phyloP scores from a whole-genome alignment of 495 filamentous ascomycete species.

The Cercophora scortea region DNA sequence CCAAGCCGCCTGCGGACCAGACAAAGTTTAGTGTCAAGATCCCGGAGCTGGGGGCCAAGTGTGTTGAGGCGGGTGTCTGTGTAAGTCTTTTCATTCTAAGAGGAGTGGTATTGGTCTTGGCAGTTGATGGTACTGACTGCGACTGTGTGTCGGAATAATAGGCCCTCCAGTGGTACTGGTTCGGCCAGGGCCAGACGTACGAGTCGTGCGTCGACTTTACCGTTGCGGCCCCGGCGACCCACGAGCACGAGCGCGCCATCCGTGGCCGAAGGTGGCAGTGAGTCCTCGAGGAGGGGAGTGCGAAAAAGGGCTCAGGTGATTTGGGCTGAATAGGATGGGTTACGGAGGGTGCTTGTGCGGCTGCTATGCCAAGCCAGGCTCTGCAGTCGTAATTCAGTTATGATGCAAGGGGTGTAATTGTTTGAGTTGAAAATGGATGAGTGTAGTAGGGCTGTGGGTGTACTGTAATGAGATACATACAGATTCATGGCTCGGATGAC shows the following conservation, averaged over 20 bases:
- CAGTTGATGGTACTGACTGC: background rate
- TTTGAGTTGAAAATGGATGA: no score
- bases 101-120: no score
- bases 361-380: no score
- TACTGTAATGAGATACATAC: no score
- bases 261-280: slow-evolving; percentile 1
- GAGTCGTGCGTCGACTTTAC: slow-evolving; percentile 68
- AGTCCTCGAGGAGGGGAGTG: background rate
- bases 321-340: no score
- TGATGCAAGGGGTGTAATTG: no score
- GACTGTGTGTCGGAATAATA: slow-evolving; percentile 14
- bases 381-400: no score
- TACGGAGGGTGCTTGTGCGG: no score
- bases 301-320: no score
- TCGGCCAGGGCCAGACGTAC: slow-evolving; percentile 61
- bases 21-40: slow-evolving; percentile 59
- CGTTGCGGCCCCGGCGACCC: slow-evolving; percentile 18
- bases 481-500: no score
- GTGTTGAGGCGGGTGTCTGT: slow-evolving; percentile 53
- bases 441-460: no score
- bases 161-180: slow-evolving; percentile 64
- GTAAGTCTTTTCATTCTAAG: slow-evolving; percentile 27
- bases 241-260: background rate
- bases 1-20: slow-evolving; percentile 49
- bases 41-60: slow-evolving; percentile 51